phyloP scores from a whole-genome alignment of 2,329 filamentous ascomycete species.

The Xylaria sp. region DNA sequence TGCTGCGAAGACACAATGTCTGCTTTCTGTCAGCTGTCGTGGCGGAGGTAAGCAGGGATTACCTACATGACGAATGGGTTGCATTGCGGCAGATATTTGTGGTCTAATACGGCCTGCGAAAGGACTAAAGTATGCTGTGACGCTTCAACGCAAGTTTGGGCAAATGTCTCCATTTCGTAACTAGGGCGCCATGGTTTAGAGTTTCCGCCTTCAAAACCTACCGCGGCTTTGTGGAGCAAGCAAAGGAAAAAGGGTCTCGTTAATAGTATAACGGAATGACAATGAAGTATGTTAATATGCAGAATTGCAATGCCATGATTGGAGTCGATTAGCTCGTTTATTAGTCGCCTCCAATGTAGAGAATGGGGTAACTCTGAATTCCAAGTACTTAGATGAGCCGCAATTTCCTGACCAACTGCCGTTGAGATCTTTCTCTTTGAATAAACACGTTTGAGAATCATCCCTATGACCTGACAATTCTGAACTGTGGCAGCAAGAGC shows the following conservation, averaged over 20 bases:
- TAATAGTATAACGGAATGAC: conserved; percentile 71
- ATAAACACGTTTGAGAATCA: conserved; percentile 70
- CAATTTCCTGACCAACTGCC: conserved; percentile 66
- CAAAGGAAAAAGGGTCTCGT: conserved; percentile 73
- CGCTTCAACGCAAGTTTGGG: conserved; percentile 62
- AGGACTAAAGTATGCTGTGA: conserved; percentile 63
- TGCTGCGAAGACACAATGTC: conserved; percentile 68
- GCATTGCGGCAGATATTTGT: conserved; percentile 60
- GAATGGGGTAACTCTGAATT: conserved; percentile 59
- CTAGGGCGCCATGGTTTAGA: conserved; percentile 48
- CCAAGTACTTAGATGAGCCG: conserved; percentile 64
- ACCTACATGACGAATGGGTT: conserved; percentile 69
- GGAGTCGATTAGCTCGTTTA: conserved; percentile 54
- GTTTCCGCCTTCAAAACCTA: conserved; percentile 48
- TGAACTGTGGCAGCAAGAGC: conserved; percentile 66
- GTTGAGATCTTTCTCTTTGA: conserved; percentile 69
- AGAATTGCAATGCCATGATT: conserved; percentile 68
- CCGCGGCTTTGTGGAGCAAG: conserved; percentile 59
- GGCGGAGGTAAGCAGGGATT: not conserved
- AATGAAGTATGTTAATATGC: conserved; percentile 71
- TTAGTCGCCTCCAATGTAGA: conserved; percentile 64
- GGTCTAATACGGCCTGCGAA: conserved; percentile 58
- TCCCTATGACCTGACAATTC: conserved; percentile 67
- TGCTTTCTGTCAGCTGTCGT: conserved; percentile 46
- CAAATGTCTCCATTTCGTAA: conserved; percentile 58